Conservation (phyloP, 768 basidiomycete species). For the Pleurotus tuber-regium region DNA sequence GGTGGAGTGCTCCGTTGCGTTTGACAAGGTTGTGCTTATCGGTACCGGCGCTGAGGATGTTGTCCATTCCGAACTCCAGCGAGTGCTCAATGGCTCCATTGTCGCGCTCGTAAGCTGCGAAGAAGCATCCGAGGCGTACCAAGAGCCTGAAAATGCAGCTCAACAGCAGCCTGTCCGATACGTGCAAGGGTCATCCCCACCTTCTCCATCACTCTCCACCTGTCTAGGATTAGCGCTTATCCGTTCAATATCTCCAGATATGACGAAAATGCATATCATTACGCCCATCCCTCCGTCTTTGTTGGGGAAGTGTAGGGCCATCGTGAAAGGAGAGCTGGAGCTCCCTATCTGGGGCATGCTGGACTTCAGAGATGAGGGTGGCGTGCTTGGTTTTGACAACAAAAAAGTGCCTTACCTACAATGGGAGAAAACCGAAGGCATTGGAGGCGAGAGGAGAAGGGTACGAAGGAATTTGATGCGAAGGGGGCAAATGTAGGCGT, state of each 20-base stretch:
- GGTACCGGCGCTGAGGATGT: slow-evolving; percentile 84
- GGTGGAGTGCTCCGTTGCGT: slow-evolving; percentile 52
- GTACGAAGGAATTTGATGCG: slow-evolving; percentile 89
- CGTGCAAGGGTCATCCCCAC: slow-evolving; percentile 48
- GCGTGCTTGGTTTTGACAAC: slow-evolving; percentile 48
- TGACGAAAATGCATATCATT: slow-evolving; percentile 65
- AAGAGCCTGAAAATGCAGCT: slow-evolving; percentile 13
- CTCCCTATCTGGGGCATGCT: slow-evolving; percentile 86
- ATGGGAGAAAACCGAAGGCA: slow-evolving; percentile 67
- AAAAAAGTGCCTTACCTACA: slow-evolving; percentile 73
- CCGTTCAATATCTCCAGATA: slow-evolving; percentile 44
- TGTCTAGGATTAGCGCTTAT: slow-evolving; percentile 81
- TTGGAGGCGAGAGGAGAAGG: slow-evolving; percentile 69
- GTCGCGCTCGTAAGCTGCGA: slow-evolving; percentile 70
- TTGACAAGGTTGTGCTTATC: slow-evolving; percentile 63
- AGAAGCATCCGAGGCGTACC: slow-evolving; percentile 37
- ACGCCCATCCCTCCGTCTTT: slow-evolving; percentile 63
- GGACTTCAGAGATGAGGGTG: slow-evolving; percentile 50
- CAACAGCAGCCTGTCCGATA: slow-evolving; percentile 46
- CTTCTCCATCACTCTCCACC: slow-evolving; percentile 55
- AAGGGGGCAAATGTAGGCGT: slow-evolving; percentile 63
- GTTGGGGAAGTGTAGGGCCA: slow-evolving; percentile 40
- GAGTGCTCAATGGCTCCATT: slow-evolving; percentile 77
- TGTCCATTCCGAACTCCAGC: slow-evolving; percentile 58
- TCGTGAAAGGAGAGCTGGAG: slow-evolving; percentile 89